Base-by-base conservation (phyloP, 2,329 filamentous ascomycete species). In the Ophidiomyces ophidiicola region DNA sequence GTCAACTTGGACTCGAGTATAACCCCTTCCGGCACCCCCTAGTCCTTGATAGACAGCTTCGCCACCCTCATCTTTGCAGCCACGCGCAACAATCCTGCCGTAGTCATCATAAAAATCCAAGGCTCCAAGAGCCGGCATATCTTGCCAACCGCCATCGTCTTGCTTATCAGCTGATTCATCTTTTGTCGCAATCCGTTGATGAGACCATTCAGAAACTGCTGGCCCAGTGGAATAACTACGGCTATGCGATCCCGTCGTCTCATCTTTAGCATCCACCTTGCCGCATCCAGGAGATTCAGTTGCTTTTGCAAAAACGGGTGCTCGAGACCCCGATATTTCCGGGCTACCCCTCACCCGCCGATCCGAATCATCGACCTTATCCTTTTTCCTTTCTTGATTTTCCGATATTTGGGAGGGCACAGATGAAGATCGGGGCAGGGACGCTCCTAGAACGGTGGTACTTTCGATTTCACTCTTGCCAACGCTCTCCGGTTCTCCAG, bases 21-120 rank as follows among this genome's bases (percentile, higher is more conserved):
- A 98, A 3, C 90, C 90, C 60, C 86, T 94, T 26, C 86, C 86
- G 6, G 88, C 88, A 19, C 87, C 87, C 17, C 88, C 87, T 0
- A 94, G 71, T 10, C 80, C 80, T 15, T 69, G 74, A 52, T 93
- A 93, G 29, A 73, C 78, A 45, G 78, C 74, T 39, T 80, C 79
- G 33, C 85, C 78, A 10, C 78, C 74, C 20, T 72, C 73, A 44
- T 80, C 76, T 26, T 72, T 68, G 43, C 80, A 80, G 50, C 92
- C 88, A 46, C 74, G 79, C 8, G 90, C 90, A 47, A 98, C 71
- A 19, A 98, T 70, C 48, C 74, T 82, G 50, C 93, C 82, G 57
- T 93, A 80, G 53, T 98, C 90, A 56, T 98, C 85, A 59, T 96
- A 98, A 49, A 94, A 82, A 60, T 96, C 88, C 57, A 90, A 92